Percentiles rank a stretch among this genome's conserved stretches.
phyloP scores from a whole-genome alignment of 2,329 filamentous ascomycete species.

The Trichoderma simmonsii region DNA sequence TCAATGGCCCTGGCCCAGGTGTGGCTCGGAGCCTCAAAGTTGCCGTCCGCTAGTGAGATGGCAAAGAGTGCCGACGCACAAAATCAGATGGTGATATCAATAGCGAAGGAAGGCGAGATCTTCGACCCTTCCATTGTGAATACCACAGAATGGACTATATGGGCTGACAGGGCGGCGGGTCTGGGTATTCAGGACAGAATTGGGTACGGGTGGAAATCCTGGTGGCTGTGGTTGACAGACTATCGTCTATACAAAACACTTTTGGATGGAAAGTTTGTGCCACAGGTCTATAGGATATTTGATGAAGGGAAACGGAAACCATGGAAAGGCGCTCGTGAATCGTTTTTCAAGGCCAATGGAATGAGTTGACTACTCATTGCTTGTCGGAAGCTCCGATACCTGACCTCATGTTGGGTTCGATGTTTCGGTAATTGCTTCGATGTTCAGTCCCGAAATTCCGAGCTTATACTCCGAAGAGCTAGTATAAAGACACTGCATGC shows the following conservation, averaged over 20 bases:
- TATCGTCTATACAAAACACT: conserved; percentile 35
- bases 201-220: conserved; percentile 38
- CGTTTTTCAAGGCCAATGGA: not conserved
- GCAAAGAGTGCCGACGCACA: conserved; percentile 23
- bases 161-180: conserved; percentile 35
- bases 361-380: not conserved
- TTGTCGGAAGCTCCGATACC: not conserved
- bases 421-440: not conserved
- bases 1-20: conserved; percentile 35
- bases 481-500: not conserved
- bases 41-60: conserved; percentile 38
- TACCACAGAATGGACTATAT: conserved; percentile 23
- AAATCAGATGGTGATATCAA: conserved; percentile 16
- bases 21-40: conserved; percentile 24
- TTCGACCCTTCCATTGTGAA: conserved; percentile 24
- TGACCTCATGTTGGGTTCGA: no score
- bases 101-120: conserved; percentile 21
- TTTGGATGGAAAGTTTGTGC: conserved; percentile 24
- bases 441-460: not conserved
- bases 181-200: conserved; percentile 39
- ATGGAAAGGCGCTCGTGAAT: conserved; percentile 21
- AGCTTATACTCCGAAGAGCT: not conserved
- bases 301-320: conserved; percentile 22
- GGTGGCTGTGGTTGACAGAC: conserved; percentile 40
- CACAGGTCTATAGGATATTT: conserved; percentile 24